These are phyloP conservation scores for Lophiostoma macrostomum DNA, from an alignment of 495 filamentous ascomycete genomes.

Conservation along the genomic window DNA sequence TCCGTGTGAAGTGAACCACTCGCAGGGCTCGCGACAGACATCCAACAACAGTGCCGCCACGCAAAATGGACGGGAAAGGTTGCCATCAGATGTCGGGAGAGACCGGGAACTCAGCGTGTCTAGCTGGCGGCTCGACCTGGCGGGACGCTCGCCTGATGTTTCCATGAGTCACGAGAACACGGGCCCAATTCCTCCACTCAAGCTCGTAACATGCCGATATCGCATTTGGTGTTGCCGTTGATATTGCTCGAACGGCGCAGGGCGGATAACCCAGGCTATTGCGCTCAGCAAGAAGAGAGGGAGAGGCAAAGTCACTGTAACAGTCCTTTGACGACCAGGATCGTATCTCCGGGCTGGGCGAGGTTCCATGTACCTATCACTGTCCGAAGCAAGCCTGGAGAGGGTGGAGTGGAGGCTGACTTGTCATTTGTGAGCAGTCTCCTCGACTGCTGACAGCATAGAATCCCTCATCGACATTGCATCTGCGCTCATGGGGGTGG, in stretches of 20 bases:
- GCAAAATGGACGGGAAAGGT: slow-evolving; percentile 5
- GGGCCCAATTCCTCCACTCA: slow-evolving; percentile 6
- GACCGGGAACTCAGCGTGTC: slow-evolving; percentile 19
- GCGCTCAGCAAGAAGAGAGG: background rate
- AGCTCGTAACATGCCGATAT: slow-evolving; percentile 26
- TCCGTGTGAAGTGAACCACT: background rate
- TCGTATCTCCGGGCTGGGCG: no score
- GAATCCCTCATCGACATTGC: slow-evolving; percentile 6
- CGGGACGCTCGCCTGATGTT: slow-evolving; percentile 15
- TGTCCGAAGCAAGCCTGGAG: background rate
- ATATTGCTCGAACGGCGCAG: background rate
- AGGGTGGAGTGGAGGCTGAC: no score
- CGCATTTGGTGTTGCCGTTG: slow-evolving; percentile 15
- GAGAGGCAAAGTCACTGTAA: background rate
- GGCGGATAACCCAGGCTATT: slow-evolving; percentile 28
- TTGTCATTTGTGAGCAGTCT: no score
- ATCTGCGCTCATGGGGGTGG: slow-evolving; percentile 15
- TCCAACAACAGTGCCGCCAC: slow-evolving; percentile 9
- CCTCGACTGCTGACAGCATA: no score
- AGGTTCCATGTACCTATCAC: slow-evolving; percentile 11
- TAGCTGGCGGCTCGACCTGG: slow-evolving; percentile 2
- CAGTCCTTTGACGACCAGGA: no score
- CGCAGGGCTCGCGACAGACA: slow-evolving; percentile 12
- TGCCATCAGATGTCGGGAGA: slow-evolving; percentile 16
- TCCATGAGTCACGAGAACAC: slow-evolving; percentile 35